Base-by-base conservation (phyloP, 352 stramenopile species). In the Globisporangium cystogenes region DNA sequence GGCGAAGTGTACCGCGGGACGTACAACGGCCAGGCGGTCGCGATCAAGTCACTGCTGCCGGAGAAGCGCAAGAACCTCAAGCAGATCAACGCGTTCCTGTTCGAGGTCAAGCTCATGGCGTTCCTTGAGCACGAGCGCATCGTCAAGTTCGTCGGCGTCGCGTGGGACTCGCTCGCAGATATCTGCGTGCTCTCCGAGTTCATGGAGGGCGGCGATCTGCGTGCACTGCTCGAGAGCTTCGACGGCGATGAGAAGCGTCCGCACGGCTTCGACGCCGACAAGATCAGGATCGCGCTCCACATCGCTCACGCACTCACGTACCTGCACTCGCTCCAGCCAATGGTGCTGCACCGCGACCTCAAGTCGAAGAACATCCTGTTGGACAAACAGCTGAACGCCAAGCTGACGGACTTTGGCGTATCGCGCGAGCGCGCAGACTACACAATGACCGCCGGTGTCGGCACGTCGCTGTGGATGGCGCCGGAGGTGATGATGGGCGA, bases 391-490 rank as follows among this genome's bases (percentile, higher is more conserved):
- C 37, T 77, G 33, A 60, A 82, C 4, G 33, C 33, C 8, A 39
- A 39, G 33, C 14, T 18, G 3, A 39, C 33, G 14, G 68, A 74
- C 43, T 76, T 76, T 43, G 68, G 68, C 8, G 44, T 69, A 33
- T 57, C 68, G 7, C 64, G 64, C 40, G 67, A 80, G 27, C 53
- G 58, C 23, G 59, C 59, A n/a, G 67, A 79, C 29, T 50, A 56
- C 46, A 57, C 56, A 15, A 77, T 82, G 69, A 82, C 72, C 4
- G 70, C 68, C 12, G 60, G 62, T 43, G 70, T 82, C n/a, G 72
- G 69, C 20, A 80, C 67, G 6, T 80, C 67, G 5, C 59, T 79
- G n/a, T 82, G 72, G 72, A 82, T 82, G 72, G 72, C 72, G 23
- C 72, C 72, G 6, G 69, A 82, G 54, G 64, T 82, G 21, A 82